A percentile compares a stretch with the other conserved stretches of the same genome.
Conservation (phyloP, 495 filamentous ascomycete species). For the Astrothelium subdiscretum region DNA sequence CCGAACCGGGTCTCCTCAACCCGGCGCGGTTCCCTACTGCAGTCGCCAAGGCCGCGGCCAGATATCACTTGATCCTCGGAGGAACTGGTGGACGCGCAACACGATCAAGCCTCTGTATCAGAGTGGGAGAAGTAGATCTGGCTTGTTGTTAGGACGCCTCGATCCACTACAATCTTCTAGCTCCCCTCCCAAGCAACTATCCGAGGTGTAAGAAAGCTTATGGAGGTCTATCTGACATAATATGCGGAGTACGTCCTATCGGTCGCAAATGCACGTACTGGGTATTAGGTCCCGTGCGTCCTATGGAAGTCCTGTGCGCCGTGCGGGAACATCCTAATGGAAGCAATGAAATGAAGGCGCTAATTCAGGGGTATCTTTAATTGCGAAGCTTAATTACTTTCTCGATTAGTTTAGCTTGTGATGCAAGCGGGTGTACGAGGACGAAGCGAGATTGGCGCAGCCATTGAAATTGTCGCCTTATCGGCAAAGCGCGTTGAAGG, state of each 20-base stretch:
- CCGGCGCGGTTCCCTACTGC: neutral
- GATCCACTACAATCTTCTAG: neutral
- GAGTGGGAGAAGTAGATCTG: neutral
- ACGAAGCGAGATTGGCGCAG: neutral
- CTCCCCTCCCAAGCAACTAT: too few species aligned
- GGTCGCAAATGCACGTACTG: too few species aligned
- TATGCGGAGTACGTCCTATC: too few species aligned
- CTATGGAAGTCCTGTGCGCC: too few species aligned
- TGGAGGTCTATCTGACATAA: too few species aligned
- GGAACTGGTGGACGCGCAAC: neutral
- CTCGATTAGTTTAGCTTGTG: neutral
- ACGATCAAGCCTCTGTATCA: neutral
- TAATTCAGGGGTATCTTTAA: neutral
- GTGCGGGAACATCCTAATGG: neutral
- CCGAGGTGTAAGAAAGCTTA: too few species aligned
- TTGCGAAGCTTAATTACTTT: neutral
- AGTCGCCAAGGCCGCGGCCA: neutral
- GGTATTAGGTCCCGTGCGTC: too few species aligned
- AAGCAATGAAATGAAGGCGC: neutral
- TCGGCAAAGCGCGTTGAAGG: neutral
- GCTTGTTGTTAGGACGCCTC: neutral
- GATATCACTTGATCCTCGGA: neutral
- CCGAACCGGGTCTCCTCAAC: neutral
- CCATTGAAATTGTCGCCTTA: neutral
- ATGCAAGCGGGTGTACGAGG: neutral